Conservation (phyloP, 441 rosid species). For the Breynia disticha region DNA sequence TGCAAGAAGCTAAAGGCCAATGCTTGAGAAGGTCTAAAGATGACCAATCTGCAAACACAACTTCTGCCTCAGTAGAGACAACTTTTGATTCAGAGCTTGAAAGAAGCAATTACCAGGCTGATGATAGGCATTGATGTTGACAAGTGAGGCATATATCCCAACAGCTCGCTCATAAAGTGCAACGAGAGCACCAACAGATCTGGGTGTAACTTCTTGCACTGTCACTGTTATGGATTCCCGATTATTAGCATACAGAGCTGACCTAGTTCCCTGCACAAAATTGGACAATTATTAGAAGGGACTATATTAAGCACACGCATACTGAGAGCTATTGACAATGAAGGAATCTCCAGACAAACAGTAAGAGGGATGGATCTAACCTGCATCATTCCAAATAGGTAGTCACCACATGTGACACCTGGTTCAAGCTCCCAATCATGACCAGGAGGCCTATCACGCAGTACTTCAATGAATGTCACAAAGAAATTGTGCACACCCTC, state of each 20-base stretch:
- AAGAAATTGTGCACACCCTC: constrained; percentile 97
- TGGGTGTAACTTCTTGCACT: constrained; percentile 85
- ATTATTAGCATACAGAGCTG: constrained; percentile 80
- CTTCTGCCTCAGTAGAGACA: neutral
- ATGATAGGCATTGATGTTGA: constrained; percentile 91
- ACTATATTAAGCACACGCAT: neutral
- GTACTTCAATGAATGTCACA: constrained; percentile 89
- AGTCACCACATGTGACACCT: constrained; percentile 98
- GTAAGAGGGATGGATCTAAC: constrained; percentile 24
- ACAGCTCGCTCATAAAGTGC: constrained; percentile 98
- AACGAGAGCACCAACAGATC: constrained; percentile 76
- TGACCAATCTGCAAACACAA: too few species aligned
- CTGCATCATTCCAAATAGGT: constrained; percentile 97
- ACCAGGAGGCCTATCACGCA: constrained; percentile 93
- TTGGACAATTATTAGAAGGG: constrained; percentile 7
- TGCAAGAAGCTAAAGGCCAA: too few species aligned
- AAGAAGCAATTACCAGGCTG: constrained; percentile 62
- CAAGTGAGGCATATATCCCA: constrained; percentile 78
- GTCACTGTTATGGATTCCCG: constrained; percentile 89
- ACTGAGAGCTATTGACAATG: neutral
- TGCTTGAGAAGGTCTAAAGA: too few species aligned
- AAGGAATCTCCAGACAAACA: constrained; percentile 4
- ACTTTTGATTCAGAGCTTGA: constrained; percentile 7
- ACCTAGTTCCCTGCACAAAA: constrained; percentile 78
- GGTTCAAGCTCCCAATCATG: constrained; percentile 99